A percentile compares a stretch with the other conserved stretches of the same genome.
phyloP scores from a whole-genome alignment of 192 early-diverging fungal genomes.

The Gonapodya prolifera region DNA sequence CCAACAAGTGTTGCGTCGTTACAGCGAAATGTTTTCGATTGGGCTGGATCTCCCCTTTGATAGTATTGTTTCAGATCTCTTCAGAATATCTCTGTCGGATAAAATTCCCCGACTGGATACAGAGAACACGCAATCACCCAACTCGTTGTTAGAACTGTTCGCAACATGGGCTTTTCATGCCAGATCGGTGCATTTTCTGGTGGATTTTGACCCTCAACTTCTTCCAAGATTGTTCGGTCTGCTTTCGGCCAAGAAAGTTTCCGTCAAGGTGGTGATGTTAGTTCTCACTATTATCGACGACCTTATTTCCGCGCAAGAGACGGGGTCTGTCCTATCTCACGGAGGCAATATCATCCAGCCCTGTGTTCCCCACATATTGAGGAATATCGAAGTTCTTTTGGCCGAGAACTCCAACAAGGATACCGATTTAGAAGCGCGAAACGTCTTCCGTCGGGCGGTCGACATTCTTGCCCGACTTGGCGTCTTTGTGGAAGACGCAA shows the following conservation, averaged over 20 bases:
- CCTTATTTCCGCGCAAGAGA: not conserved
- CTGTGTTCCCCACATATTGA: slow-evolving; percentile 29
- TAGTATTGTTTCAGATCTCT: slow-evolving; percentile 67
- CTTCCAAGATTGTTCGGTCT: not conserved
- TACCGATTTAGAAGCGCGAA: slow-evolving; percentile 33
- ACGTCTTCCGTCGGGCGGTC: slow-evolving; percentile 56
- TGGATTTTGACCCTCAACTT: not conserved
- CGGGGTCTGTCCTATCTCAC: not conserved
- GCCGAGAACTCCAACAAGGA: slow-evolving; percentile 43
- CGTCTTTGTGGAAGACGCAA: slow-evolving; percentile 51
- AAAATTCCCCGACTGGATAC: slow-evolving; percentile 53
- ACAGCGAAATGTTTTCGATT: slow-evolving; percentile 67
- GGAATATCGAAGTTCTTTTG: slow-evolving; percentile 38
- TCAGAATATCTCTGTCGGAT: slow-evolving; percentile 47
- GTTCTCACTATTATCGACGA: slow-evolving; percentile 2
- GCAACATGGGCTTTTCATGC: slow-evolving; percentile 47
- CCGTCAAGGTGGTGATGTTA: not conserved
- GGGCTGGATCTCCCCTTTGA: slow-evolving; percentile 59
- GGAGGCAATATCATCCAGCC: slow-evolving; percentile 4
- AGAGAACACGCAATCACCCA: slow-evolving; percentile 85
- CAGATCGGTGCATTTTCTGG: slow-evolving; percentile 11
- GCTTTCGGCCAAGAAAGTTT: not conserved
- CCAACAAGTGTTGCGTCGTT: slow-evolving; percentile 54
- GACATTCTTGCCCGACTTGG: slow-evolving; percentile 66
- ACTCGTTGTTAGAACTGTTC: slow-evolving; percentile 60